Conservation (phyloP, 495 filamentous ascomycete species). For the Penicillium silybi region DNA sequence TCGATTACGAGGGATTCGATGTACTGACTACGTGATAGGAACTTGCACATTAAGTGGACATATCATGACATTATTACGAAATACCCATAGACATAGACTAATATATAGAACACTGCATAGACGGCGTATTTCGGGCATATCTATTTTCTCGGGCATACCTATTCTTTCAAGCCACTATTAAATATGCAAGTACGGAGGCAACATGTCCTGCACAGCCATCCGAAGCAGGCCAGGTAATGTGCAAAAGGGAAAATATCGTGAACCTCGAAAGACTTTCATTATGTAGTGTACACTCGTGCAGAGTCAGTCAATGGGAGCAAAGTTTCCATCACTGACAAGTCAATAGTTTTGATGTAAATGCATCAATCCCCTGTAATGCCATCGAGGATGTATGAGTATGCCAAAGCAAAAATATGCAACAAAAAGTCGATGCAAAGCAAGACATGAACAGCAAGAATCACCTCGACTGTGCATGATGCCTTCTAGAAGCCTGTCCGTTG, state of each 20-base stretch:
- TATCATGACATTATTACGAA: neutral
- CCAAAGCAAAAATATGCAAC: neutral
- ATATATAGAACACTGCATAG: slow-evolving; percentile 3
- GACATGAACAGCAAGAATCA: slow-evolving; percentile 1
- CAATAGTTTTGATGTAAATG: neutral
- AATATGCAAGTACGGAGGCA: too few relatives aligned
- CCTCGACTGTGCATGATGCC: slow-evolving; percentile 5
- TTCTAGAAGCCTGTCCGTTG: slow-evolving; percentile 4
- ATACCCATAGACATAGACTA: slow-evolving; percentile 4
- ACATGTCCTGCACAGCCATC: neutral
- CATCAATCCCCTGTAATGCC: neutral
- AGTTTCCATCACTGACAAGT: neutral
- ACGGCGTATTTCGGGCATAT: neutral
- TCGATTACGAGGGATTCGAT: neutral
- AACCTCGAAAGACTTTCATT: neutral
- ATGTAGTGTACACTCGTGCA: neutral
- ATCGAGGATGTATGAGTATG: neutral
- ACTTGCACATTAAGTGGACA: slow-evolving; percentile 23
- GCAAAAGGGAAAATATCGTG: neutral
- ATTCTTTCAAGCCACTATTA: neutral
- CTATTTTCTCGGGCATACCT: too few relatives aligned
- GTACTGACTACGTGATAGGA: slow-evolving; percentile 22
- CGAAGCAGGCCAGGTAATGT: neutral
- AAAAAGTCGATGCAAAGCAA: slow-evolving; percentile 1
- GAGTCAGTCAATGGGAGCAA: neutral